These are phyloP conservation scores for Barnettozyma populi DNA, from an alignment of 805 yeast species.

Conservation along the genomic window DNA sequence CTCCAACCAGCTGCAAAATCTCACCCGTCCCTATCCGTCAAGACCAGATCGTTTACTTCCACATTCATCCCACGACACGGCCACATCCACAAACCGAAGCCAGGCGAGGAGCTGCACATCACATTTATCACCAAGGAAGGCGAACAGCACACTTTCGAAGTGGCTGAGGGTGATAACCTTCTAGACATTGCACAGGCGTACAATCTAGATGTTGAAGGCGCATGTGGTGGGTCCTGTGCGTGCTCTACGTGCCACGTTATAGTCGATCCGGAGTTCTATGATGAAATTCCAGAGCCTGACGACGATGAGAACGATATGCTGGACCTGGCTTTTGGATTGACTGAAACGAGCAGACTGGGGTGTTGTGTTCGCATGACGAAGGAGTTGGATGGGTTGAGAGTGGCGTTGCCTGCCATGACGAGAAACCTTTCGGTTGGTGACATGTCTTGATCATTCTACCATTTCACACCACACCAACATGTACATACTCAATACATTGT, in stretches of 20 bases:
- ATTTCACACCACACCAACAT: background rate
- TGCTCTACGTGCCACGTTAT: slow-evolving; percentile 97
- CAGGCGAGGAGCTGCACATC: slow-evolving; percentile 85
- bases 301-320: slow-evolving; percentile 99
- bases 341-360: slow-evolving; percentile 94
- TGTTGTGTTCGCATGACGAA: slow-evolving; percentile 89
- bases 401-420: slow-evolving; percentile 96
- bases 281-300: slow-evolving; percentile 86
- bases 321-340: slow-evolving; percentile 93
- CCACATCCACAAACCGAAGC: slow-evolving; percentile 82
- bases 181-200: slow-evolving; percentile 93
- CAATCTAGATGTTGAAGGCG: slow-evolving; percentile 94
- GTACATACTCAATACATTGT: background rate
- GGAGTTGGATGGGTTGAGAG: slow-evolving; percentile 87
- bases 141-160: slow-evolving; percentile 72
- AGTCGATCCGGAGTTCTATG: slow-evolving; percentile 92
- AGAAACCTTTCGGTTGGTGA: slow-evolving; percentile 83
- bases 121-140: slow-evolving; percentile 94
- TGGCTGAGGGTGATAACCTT: slow-evolving; percentile 85
- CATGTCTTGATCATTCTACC: slow-evolving; percentile 38
- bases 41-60: slow-evolving; percentile 27
- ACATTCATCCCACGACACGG: slow-evolving; percentile 49
- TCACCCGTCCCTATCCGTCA: background rate
- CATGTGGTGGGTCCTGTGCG: slow-evolving; percentile 99
- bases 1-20: background rate